These are phyloP conservation scores for Artemisia annua DNA, from an alignment of 129 eudicot species.

Conservation along the genomic window DNA sequence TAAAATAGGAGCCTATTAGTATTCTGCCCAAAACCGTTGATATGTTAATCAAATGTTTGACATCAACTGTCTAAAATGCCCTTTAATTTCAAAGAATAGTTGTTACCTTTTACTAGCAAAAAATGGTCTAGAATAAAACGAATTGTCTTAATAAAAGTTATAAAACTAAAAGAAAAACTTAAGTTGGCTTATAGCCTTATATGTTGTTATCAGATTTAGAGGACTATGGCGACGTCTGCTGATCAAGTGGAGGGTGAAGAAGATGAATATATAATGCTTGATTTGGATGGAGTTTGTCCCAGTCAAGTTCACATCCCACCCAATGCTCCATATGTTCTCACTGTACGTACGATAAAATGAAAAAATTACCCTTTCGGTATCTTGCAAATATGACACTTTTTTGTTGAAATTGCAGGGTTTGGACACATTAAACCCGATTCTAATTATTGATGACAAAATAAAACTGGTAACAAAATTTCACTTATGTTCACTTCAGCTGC, in stretches of 20 bases:
- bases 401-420: slow-evolving; percentile 60
- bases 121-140: too few relatives aligned
- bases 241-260: slow-evolving; percentile 38
- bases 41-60: too few relatives aligned
- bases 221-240: slow-evolving; percentile 38
- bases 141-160: too few relatives aligned
- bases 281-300: slow-evolving; percentile 51
- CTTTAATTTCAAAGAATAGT: too few relatives aligned
- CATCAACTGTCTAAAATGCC: too few relatives aligned
- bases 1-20: too few relatives aligned
- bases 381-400: neutral
- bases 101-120: too few relatives aligned
- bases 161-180: too few relatives aligned
- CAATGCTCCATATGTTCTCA: slow-evolving; percentile 68
- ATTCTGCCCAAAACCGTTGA: too few relatives aligned
- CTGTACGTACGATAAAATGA: slow-evolving; percentile 42
- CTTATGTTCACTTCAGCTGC: slow-evolving; percentile 6
- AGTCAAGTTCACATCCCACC: slow-evolving; percentile 54
- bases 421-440: slow-evolving; percentile 81
- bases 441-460: slow-evolving; percentile 67
- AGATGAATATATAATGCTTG: slow-evolving; percentile 62
- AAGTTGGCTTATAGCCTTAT: too few relatives aligned
- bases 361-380: neutral
- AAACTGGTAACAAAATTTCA: slow-evolving; percentile 58
- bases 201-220: neutral